Evolutionary conservation across 495 filamentous ascomycete genomes (phyloP).

Genomic region (Lophium mytilinum): DNA sequence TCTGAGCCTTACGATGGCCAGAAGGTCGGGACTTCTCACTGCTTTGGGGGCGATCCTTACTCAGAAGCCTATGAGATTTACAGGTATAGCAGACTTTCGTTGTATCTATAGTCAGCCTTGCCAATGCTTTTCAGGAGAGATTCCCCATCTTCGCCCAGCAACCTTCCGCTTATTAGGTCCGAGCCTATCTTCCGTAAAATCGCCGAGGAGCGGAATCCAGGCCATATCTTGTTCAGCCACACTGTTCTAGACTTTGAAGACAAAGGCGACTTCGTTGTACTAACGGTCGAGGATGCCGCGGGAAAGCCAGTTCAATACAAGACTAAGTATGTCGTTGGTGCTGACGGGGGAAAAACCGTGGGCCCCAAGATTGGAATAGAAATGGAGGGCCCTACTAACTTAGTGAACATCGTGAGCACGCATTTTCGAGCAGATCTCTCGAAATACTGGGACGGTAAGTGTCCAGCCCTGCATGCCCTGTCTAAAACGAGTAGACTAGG

Average conservation of each 20-base stretch:
- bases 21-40: neutral
- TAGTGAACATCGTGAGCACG: slow-evolving; percentile 24
- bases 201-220: slow-evolving; percentile 18
- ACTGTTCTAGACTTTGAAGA: slow-evolving; percentile 9
- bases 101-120: neutral
- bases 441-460: neutral
- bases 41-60: slow-evolving; percentile 22
- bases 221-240: slow-evolving; percentile 8
- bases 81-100: slow-evolving; percentile 4
- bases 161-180: slow-evolving; percentile 17
- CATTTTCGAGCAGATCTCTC: slow-evolving; percentile 14
- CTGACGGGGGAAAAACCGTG: slow-evolving; percentile 7
- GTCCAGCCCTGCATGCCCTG: neutral
- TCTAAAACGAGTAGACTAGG: neutral
- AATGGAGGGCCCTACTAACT: slow-evolving; percentile 18
- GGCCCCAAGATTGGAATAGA: slow-evolving; percentile 2
- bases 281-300: neutral
- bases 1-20: slow-evolving; percentile 1
- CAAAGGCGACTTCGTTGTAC: neutral
- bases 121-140: neutral
- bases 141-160: slow-evolving; percentile 8
- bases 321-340: neutral
- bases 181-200: slow-evolving; percentile 21
- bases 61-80: slow-evolving; percentile 3
- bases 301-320: neutral